Percentiles rank a stretch among this genome's conserved stretches.
Evolutionary conservation across 768 basidiomycete genomes (phyloP).

Genomic region (Mycena indigotica): DNA sequence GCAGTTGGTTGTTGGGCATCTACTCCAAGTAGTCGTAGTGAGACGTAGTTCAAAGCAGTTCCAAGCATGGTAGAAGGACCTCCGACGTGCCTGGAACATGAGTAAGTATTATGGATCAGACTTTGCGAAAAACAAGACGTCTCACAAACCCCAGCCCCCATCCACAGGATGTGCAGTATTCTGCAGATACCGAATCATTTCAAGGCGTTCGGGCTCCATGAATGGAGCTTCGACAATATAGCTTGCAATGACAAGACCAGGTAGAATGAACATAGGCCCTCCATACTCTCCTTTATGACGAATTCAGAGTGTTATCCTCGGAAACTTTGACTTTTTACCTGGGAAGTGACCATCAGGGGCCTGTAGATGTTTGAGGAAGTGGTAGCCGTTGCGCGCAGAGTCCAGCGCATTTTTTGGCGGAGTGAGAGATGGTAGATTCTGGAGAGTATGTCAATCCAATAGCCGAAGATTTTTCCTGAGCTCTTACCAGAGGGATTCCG

Average conservation of each 20-base stretch:
- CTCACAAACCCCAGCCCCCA: conserved; percentile 98
- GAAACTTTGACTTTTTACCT: conserved; percentile 38
- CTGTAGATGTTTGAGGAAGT: conserved; percentile 88
- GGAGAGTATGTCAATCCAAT: conserved; percentile 8
- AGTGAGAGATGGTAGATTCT: conserved; percentile 43
- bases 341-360: conserved; percentile 91
- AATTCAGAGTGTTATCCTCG: not conserved
- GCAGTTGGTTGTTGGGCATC: conserved; percentile 82
- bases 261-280: conserved; percentile 85
- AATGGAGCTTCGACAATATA: conserved; percentile 86
- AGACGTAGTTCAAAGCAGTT: conserved; percentile 88
- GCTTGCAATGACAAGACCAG: conserved; percentile 89
- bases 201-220: conserved; percentile 75
- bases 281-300: conserved; percentile 64
- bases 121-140: conserved; percentile 1
- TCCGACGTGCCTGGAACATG: conserved; percentile 75
- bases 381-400: conserved; percentile 83
- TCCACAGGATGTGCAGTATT: conserved; percentile 78
- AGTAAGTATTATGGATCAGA: conserved; percentile 9
- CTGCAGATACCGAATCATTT: conserved; percentile 90
- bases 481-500: conserved; percentile 68
- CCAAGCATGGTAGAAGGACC: conserved; percentile 92
- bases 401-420: conserved; percentile 67
- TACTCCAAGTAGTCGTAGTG: conserved; percentile 83
- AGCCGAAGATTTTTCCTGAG: not conserved